phyloP scores from a whole-genome alignment of 495 filamentous ascomycete species.

The Hypomontagnella monticulosa region DNA sequence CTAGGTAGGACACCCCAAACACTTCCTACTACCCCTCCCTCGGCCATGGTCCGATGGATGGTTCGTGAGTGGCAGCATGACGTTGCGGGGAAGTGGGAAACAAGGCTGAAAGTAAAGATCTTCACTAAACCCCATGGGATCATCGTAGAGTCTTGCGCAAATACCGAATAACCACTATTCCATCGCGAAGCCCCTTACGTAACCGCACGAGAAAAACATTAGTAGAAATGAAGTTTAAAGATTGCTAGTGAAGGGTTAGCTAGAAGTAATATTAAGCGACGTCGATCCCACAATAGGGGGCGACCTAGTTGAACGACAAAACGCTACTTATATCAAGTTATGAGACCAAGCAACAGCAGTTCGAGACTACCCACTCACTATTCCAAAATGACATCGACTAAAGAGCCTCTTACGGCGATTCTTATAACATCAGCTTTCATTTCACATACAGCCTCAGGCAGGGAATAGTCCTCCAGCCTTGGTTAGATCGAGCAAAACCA shows the following conservation, averaged over 20 bases:
- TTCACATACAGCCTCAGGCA: background rate
- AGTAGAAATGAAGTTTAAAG: too few relatives aligned
- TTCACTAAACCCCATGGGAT: slow-evolving; percentile 13
- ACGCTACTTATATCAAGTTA: too few relatives aligned
- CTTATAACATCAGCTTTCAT: background rate
- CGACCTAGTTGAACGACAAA: too few relatives aligned
- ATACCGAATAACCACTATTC: background rate
- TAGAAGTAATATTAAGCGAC: too few relatives aligned
- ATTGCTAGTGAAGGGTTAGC: too few relatives aligned
- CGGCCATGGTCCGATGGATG: slow-evolving; percentile 27
- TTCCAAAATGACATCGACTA: background rate
- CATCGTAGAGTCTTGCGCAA: background rate
- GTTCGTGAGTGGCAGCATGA: slow-evolving; percentile 33
- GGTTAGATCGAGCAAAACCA: slow-evolving; percentile 11
- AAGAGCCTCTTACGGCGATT: background rate
- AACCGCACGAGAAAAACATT: too few relatives aligned
- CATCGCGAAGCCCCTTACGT: too few relatives aligned
- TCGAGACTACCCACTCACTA: too few relatives aligned
- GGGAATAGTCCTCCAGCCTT: slow-evolving; percentile 2
- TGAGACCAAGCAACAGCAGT: too few relatives aligned
- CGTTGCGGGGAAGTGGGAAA: slow-evolving; percentile 23
- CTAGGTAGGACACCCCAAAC: slow-evolving; percentile 12
- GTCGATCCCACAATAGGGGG: too few relatives aligned
- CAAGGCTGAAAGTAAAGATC: slow-evolving; percentile 29
- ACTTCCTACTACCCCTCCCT: slow-evolving; percentile 26